A percentile compares a stretch with the other conserved stretches of the same genome.
phyloP scores from a whole-genome alignment of 176 grass and related monocot species.

The Ensete ventricosum region DNA sequence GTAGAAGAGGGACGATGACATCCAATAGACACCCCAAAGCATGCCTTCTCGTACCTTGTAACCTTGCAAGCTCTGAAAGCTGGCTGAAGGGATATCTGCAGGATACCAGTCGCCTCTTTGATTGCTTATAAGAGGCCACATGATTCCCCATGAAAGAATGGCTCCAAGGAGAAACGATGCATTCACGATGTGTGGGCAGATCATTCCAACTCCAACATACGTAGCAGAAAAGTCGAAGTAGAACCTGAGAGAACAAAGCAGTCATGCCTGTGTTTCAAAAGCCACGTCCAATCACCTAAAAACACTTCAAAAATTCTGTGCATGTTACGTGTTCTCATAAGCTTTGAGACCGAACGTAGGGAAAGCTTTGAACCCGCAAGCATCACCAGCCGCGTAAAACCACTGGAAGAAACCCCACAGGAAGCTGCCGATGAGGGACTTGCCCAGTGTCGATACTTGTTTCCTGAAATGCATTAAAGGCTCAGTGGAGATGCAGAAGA shows the following conservation, averaged over 20 bases:
- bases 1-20: neutral
- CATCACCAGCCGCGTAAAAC: no score
- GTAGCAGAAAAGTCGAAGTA: conserved; percentile 83
- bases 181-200: conserved; percentile 83
- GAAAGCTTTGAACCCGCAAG: no score
- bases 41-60: conserved; percentile 36
- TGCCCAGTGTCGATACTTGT: no score
- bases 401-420: no score
- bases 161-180: conserved; percentile 60
- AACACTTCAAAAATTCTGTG: neutral
- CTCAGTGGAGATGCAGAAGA: no score
- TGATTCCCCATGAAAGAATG: conserved; percentile 76
- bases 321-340: neutral
- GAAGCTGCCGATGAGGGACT: no score
- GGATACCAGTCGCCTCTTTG: conserved; percentile 34
- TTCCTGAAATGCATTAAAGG: no score
- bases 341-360: no score
- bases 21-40: neutral
- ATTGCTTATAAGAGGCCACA: conserved; percentile 71
- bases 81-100: conserved; percentile 4
- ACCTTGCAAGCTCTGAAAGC: conserved; percentile 32
- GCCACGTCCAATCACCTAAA: no score
- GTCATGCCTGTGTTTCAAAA: no score
- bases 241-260: conserved; percentile 34
- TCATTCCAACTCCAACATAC: conserved; percentile 85